These are phyloP conservation scores for Neocallimastix lanati DNA, from an alignment of 192 early-diverging fungal species.

Conservation along the genomic window DNA sequence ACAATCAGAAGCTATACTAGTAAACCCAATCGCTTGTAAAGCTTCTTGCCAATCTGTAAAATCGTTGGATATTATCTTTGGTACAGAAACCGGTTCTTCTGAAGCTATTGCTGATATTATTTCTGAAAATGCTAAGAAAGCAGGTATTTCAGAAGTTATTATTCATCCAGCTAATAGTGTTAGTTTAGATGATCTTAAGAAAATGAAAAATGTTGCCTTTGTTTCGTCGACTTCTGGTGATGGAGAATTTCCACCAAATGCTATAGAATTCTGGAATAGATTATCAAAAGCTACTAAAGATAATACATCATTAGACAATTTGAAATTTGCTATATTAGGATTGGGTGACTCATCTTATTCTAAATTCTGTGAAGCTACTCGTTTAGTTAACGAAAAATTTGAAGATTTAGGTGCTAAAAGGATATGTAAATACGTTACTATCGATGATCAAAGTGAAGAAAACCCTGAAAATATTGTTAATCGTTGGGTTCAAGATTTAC, in stretches of 20 bases:
- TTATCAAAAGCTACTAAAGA: slow-evolving; percentile 41
- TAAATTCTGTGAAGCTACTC: neutral
- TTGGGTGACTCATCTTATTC: slow-evolving; percentile 52
- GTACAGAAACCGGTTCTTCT: slow-evolving; percentile 80
- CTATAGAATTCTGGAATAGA: slow-evolving; percentile 72
- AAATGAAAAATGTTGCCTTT: slow-evolving; percentile 61
- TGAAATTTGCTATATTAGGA: slow-evolving; percentile 66
- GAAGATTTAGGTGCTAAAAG: neutral
- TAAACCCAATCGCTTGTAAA: too few species aligned
- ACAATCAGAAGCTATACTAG: too few species aligned
- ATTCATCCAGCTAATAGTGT: slow-evolving; percentile 59
- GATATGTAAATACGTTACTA: neutral
- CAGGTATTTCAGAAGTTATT: slow-evolving; percentile 34
- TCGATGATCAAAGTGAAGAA: neutral
- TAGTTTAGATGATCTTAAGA: slow-evolving; percentile 54
- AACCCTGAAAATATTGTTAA: neutral
- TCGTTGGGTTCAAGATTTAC: neutral
- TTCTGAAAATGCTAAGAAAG: slow-evolving; percentile 55
- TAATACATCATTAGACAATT: slow-evolving; percentile 35
- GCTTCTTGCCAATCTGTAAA: too few species aligned
- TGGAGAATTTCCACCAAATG: slow-evolving; percentile 87
- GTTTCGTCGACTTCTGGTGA: slow-evolving; percentile 79
- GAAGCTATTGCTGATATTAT: slow-evolving; percentile 67
- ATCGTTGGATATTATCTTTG: slow-evolving; percentile 53
- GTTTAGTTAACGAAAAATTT: neutral